Evolutionary conservation across 768 basidiomycete species (phyloP).

Genomic region (Candolleomyces aberdarensis): DNA sequence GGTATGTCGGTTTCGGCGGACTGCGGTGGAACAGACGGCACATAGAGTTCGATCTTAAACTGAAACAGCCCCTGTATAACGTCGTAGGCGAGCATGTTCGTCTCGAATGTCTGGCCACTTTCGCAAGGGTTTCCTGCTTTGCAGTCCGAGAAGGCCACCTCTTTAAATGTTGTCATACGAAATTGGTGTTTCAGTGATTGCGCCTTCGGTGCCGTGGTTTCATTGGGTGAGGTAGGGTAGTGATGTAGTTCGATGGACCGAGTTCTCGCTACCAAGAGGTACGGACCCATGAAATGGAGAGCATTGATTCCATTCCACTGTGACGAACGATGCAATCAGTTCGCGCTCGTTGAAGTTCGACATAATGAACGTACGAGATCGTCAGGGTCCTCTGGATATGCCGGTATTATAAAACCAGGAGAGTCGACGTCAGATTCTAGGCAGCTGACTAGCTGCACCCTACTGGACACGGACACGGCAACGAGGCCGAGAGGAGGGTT

Average conservation of each 20-base stretch:
- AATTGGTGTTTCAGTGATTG: constrained; percentile 19
- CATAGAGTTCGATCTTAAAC: constrained; percentile 30
- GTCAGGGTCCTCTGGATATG: constrained; percentile 26
- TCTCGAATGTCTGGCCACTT: constrained; percentile 5
- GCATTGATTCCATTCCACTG: constrained; percentile 43
- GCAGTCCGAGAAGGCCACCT: constrained; percentile 39
- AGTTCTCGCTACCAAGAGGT: constrained; percentile 50
- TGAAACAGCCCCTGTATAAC: constrained; percentile 50
- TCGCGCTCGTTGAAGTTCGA: neutral
- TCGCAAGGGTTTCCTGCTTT: constrained; percentile 13
- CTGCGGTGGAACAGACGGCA: neutral
- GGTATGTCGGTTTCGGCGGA: neutral
- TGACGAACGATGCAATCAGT: neutral
- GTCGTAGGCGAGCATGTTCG: constrained; percentile 45
- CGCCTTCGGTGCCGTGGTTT: constrained; percentile 2
- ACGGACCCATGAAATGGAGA: constrained; percentile 43
- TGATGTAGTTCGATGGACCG: constrained; percentile 48
- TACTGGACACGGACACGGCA: constrained; percentile 25
- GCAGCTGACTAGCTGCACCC: constrained; percentile 40
- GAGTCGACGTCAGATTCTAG: constrained; percentile 12
- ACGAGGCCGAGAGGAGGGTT: constrained; percentile 28
- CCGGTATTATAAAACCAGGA: constrained; percentile 9
- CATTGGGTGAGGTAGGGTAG: constrained; percentile 20
- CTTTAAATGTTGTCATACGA: constrained; percentile 37
- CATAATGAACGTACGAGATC: constrained; percentile 26